Base-by-base conservation (phyloP, 495 filamentous ascomycete species). In the Neurospora sp. region DNA sequence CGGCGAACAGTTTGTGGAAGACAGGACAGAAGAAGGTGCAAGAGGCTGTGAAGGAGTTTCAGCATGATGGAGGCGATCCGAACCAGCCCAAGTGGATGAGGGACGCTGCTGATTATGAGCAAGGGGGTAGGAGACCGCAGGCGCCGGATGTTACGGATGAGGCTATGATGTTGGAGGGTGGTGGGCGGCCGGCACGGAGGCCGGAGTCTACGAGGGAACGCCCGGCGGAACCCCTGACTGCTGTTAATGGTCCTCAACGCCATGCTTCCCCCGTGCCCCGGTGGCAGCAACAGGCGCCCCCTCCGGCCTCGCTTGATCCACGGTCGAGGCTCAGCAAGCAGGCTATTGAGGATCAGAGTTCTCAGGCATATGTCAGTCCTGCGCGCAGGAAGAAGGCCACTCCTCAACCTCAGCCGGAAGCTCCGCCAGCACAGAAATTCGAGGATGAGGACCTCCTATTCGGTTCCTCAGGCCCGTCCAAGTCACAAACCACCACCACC, bases 11-110 rank as follows among this genome's bases (percentile, higher is more conserved):
- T 3, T 80, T 98, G 3, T 99, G 96, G 96, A 99, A 97, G 80
- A 91, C 90, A 7, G 91, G 94, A 3, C 93, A 92, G 76, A 98
- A 97, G 81, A 95, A 92, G 79, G 89, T 98, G n/a, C 94, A 97
- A 78, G 94, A 94, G 79, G 96, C 93, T 16, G 93, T 99, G 16
- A 89, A 93, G 18, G 96, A 99, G 23, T 91, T 98, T 75, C 94
- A 97, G 70, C 85, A 87, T 69, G 87, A 89, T 10, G 78, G 78
- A 18, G 86, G 89, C 38, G 96, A 97, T 79, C 85, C 92, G 2
- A 93, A 80, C 78, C 93, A 97, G 78, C 96, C 96, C 2, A 95
- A 93, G 76, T 99, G 96, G 96, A 97, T 99, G 95, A 88, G 89
- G 76, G 92, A 35, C 7, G 27, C 93, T 71, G 84, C 87, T 31